phyloP scores from a whole-genome alignment of 345 rosid genomes.

The Adansonia digitata region DNA sequence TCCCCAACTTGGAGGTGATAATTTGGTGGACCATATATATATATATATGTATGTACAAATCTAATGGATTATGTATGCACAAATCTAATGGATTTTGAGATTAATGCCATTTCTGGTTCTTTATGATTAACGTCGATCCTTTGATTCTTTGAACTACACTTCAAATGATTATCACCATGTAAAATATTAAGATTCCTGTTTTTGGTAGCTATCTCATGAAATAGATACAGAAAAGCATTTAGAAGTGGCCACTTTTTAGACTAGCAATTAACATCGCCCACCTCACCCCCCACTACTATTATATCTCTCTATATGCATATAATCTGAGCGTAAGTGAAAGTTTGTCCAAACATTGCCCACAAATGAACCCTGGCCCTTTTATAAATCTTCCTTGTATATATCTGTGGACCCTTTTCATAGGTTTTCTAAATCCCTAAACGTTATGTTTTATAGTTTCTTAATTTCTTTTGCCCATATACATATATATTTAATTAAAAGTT shows the following conservation, averaged over 20 bases:
- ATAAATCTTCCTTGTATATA: neutral
- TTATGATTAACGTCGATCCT: conserved; percentile 24
- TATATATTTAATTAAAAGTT: neutral
- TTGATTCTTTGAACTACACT: conserved; percentile 33
- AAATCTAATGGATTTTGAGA: too few relatives aligned
- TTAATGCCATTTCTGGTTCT: conserved; percentile 23
- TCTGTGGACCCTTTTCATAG: neutral
- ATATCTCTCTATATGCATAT: neutral
- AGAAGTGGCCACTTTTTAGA: conserved; percentile 10
- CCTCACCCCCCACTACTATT: too few relatives aligned
- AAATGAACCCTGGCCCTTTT: neutral
- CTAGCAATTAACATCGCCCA: neutral
- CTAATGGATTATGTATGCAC: too few relatives aligned
- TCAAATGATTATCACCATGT: conserved; percentile 28
- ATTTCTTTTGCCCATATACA: neutral
- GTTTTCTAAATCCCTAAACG: neutral
- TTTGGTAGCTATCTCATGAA: conserved; percentile 3
- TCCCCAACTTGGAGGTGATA: conserved; percentile 16
- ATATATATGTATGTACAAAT: too few relatives aligned
- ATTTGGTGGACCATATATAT: conserved; percentile 32
- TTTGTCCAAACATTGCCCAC: neutral
- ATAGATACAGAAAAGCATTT: conserved; percentile 4
- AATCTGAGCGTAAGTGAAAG: neutral
- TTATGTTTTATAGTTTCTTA: neutral
- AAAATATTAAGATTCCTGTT: conserved; percentile 12